A percentile compares a stretch with the other conserved stretches of the same genome.
Conservation (phyloP, 139 green algal species). For the Limnomonas spitsbergensis region DNA sequence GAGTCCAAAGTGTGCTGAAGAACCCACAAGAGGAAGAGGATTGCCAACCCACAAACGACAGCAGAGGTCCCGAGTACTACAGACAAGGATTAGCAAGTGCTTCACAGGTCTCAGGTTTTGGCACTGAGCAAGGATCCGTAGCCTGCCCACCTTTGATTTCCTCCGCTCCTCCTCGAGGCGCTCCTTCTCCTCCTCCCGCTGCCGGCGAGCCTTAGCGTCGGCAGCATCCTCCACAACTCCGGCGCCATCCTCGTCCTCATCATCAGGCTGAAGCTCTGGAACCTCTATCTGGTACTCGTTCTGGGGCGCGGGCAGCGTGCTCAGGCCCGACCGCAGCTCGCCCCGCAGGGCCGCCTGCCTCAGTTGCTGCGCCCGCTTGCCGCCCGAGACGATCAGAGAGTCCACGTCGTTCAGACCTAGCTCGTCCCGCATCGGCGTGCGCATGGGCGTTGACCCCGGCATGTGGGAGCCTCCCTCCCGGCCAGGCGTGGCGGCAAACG, state of each 20-base stretch:
- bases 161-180: background rate
- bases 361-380: constrained; percentile 14
- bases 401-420: constrained; percentile 81
- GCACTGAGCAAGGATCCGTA: too few relatives aligned
- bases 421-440: constrained; percentile 66
- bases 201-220: constrained; percentile 54
- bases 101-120: too few relatives aligned
- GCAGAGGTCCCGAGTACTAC: too few relatives aligned
- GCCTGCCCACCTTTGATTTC: constrained; percentile 4
- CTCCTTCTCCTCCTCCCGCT: constrained; percentile 38
- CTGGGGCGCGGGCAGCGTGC: constrained; percentile 73
- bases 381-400: background rate
- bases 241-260: constrained; percentile 33
- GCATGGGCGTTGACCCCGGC: constrained; percentile 37
- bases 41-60: too few relatives aligned
- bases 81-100: too few relatives aligned
- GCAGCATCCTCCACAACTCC: constrained; percentile 79
- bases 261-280: constrained; percentile 53
- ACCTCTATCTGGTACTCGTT: constrained; percentile 88
- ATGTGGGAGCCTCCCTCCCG: background rate
- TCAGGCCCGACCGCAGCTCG: constrained; percentile 69
- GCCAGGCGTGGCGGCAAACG: constrained; percentile 33
- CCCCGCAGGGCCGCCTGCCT: constrained; percentile 18
- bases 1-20: too few relatives aligned
- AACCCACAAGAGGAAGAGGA: too few relatives aligned